These are phyloP conservation scores for Alternaria rosae DNA, from an alignment of 2,329 filamentous ascomycete genomes.

Conservation along the genomic window DNA sequence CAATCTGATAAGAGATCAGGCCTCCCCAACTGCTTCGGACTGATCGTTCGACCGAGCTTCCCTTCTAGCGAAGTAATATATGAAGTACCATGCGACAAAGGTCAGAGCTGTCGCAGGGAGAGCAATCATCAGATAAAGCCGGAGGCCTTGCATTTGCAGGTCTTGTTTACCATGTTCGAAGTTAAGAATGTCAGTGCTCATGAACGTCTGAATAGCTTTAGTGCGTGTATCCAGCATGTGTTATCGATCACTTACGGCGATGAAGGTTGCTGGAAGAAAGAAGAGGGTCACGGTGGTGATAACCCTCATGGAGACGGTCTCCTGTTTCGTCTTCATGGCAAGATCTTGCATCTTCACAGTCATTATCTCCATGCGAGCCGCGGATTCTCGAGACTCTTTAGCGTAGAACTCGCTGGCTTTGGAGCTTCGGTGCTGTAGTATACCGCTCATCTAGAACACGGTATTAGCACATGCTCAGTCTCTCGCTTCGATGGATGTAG, in stretches of 20 bases:
- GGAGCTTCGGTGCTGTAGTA: constrained; percentile 46
- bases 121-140: constrained; percentile 45
- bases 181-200: constrained; percentile 51
- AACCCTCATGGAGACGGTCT: constrained; percentile 54
- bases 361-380: constrained; percentile 41
- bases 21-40: background rate
- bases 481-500: no score
- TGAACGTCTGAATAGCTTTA: constrained; percentile 46
- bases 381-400: constrained; percentile 25
- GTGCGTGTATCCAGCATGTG: background rate
- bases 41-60: background rate
- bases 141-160: constrained; percentile 24
- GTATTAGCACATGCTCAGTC: background rate
- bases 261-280: constrained; percentile 55
- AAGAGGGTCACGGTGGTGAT: constrained; percentile 55
- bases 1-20: background rate
- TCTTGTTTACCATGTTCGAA: constrained; percentile 24
- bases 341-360: constrained; percentile 38
- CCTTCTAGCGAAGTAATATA: constrained; percentile 43
- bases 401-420: constrained; percentile 38
- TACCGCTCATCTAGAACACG: constrained; percentile 35
- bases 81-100: constrained; percentile 42
- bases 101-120: constrained; percentile 49
- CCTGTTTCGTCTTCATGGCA: constrained; percentile 48
- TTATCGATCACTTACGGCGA: constrained; percentile 45